Conservation (phyloP, 1,284 basidiomycete species). For the Ustilago hordei region DNA sequence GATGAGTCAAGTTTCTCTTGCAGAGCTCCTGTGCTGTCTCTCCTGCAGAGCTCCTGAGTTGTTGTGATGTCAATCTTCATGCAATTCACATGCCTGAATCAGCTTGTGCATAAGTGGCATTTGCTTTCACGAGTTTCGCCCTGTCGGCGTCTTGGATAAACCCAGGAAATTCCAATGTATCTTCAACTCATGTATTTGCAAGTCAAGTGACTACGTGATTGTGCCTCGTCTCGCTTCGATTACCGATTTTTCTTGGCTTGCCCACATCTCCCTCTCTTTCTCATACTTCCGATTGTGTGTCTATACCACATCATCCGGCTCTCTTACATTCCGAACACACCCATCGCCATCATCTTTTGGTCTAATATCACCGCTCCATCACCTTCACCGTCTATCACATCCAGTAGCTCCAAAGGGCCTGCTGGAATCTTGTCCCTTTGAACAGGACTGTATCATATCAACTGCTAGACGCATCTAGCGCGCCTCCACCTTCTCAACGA, state of each 20-base stretch:
- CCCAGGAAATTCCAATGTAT: too few relatives aligned
- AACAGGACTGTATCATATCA: background rate
- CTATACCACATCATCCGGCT: background rate
- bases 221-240: constrained; percentile 5
- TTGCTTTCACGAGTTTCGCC: too few relatives aligned
- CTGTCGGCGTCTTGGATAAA: too few relatives aligned
- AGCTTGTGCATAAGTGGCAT: too few relatives aligned
- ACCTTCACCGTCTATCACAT: background rate
- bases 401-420: background rate
- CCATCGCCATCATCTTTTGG: constrained; percentile 1
- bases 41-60: too few relatives aligned
- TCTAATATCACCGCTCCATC: background rate
- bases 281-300: background rate
- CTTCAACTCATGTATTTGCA: background rate
- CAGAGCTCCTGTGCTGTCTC: too few relatives aligned
- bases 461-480: constrained; percentile 5
- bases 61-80: too few relatives aligned
- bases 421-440: background rate
- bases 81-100: too few relatives aligned
- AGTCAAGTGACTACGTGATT: constrained; percentile 2
- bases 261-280: constrained; percentile 4
- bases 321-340: constrained; percentile 1
- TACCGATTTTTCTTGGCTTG: constrained; percentile 15
- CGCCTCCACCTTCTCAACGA: constrained; percentile 9
- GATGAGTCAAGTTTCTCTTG: too few relatives aligned